Percentiles rank a stretch among this genome's conserved stretches.
These are phyloP conservation scores for Fomitopsis pulvina DNA, from an alignment of 768 basidiomycete species.

Conservation along the genomic window DNA sequence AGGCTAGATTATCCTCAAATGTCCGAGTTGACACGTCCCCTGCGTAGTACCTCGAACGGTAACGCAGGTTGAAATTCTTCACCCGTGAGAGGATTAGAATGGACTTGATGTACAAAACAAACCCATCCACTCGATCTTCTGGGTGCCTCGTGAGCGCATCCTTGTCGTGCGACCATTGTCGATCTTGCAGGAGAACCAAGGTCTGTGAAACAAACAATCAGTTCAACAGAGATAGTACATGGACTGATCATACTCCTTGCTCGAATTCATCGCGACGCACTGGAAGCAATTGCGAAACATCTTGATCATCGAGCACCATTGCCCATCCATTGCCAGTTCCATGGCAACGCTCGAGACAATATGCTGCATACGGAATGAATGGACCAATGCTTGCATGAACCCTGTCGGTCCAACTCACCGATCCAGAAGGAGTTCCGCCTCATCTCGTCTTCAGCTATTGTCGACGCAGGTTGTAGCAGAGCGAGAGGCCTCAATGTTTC, in stretches of 20 bases:
- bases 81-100: conserved; percentile 54
- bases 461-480: conserved; percentile 52
- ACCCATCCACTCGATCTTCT: conserved; percentile 59
- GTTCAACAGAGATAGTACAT: conserved; percentile 6
- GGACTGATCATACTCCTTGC: conserved; percentile 41
- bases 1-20: conserved; percentile 5
- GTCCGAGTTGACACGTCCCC: conserved; percentile 41
- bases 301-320: conserved; percentile 62
- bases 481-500: conserved; percentile 50
- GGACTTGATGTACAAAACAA: conserved; percentile 65
- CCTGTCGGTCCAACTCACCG: conserved; percentile 6
- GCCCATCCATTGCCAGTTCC: conserved; percentile 70
- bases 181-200: conserved; percentile 30
- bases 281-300: conserved; percentile 66
- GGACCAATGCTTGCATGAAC: background rate
- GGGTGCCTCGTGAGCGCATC: conserved; percentile 58
- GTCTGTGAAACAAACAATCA: conserved; percentile 17
- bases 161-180: conserved; percentile 62
- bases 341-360: conserved; percentile 60
- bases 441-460: conserved; percentile 61
- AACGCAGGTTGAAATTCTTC: conserved; percentile 64
- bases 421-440: conserved; percentile 66
- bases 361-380: conserved; percentile 25
- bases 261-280: conserved; percentile 54
- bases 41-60: conserved; percentile 50